Evolutionary conservation across 1,284 basidiomycete species (phyloP).

Genomic region (Pisolithus thermaeus): DNA sequence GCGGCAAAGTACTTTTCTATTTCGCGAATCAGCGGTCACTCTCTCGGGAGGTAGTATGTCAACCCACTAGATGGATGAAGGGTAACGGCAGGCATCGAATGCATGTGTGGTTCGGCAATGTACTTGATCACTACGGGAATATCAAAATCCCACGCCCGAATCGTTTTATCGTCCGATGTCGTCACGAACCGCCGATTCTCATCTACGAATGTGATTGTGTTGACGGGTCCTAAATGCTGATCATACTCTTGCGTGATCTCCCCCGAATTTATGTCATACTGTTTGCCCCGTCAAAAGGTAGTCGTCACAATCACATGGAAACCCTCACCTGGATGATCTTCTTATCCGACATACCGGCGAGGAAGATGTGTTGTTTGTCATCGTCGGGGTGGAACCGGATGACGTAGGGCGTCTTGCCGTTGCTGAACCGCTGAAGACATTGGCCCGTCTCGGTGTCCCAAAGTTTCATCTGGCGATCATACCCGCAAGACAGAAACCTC

Average conservation of each 20-base stretch:
- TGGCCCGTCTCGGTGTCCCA: constrained; percentile 99
- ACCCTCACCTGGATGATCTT: constrained; percentile 88
- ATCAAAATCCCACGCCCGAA: constrained; percentile 98
- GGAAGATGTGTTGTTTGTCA: constrained; percentile 94
- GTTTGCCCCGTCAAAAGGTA: not conserved
- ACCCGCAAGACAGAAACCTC: constrained; percentile 88
- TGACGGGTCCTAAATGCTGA: constrained; percentile 96
- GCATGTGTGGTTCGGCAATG: constrained; percentile 99
- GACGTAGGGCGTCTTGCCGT: constrained; percentile 95
- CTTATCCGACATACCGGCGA: constrained; percentile 99
- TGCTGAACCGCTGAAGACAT: constrained; percentile 92
- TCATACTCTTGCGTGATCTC: constrained; percentile 98
- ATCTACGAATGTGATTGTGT: constrained; percentile 97
- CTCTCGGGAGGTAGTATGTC: not conserved
- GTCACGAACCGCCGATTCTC: constrained; percentile 96
- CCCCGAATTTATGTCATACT: constrained; percentile 93
- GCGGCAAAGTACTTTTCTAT: constrained; percentile 94
- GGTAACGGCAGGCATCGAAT: constrained; percentile 98
- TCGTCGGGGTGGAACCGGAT: constrained; percentile 93
- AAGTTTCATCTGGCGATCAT: constrained; percentile 95
- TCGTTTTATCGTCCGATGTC: constrained; percentile 98
- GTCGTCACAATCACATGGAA: constrained; percentile 5
- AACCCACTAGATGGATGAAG: constrained; percentile 87
- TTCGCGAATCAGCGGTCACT: not conserved
- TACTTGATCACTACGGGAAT: constrained; percentile 99